These are phyloP conservation scores for Blastobotrys arbuscula DNA, from an alignment of 1,139 yeast species.

Conservation along the genomic window DNA sequence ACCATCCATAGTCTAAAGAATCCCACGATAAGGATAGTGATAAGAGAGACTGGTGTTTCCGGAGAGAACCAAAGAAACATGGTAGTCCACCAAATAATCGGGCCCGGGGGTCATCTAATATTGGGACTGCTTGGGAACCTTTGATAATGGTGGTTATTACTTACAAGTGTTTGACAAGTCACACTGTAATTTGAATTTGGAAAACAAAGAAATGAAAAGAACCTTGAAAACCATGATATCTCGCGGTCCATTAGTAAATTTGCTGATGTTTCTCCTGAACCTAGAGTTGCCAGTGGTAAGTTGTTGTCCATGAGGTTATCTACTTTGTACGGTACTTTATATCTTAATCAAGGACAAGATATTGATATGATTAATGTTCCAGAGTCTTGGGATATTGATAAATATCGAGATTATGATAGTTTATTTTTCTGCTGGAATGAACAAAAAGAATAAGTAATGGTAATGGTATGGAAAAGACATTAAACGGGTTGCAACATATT, in stretches of 20 bases:
- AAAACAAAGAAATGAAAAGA: constrained; percentile 45
- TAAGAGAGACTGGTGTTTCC: constrained; percentile 58
- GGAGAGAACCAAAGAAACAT: constrained; percentile 45
- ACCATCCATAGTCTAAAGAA: constrained; percentile 55
- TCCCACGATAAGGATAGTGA: constrained; percentile 47
- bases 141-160: constrained; percentile 43
- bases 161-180: constrained; percentile 46
- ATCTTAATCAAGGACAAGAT: constrained; percentile 57
- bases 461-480: constrained; percentile 31
- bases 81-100: constrained; percentile 56
- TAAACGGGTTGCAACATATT: constrained; percentile 25
- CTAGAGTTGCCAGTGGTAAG: constrained; percentile 34
- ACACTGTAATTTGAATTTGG: constrained; percentile 62
- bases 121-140: constrained; percentile 52
- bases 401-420: constrained; percentile 41
- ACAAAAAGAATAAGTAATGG: constrained; percentile 34
- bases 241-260: background rate
- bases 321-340: constrained; percentile 51
- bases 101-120: constrained; percentile 46
- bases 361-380: constrained; percentile 50
- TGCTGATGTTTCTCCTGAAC: constrained; percentile 1
- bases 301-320: constrained; percentile 44
- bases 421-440: constrained; percentile 27
- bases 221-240: constrained; percentile 48
- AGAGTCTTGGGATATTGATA: constrained; percentile 45